phyloP scores from a whole-genome alignment of 1,284 basidiomycete species.

The Sporisorium graminicola region DNA sequence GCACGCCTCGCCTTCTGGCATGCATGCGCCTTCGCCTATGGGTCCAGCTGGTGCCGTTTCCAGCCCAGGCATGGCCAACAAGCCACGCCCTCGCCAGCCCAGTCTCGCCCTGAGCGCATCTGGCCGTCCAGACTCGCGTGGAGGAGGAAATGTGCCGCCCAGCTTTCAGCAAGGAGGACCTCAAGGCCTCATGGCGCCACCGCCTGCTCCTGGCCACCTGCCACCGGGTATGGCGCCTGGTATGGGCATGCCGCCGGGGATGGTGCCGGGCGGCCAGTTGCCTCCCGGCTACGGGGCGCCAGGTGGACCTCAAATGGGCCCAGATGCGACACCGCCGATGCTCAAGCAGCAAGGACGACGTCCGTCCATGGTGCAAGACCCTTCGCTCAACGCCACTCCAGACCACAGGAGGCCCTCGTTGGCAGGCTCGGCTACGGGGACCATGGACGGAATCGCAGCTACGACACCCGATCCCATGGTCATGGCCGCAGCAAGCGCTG shows the following conservation, averaged over 20 bases:
- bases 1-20: slow-evolving; percentile 44
- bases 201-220: slow-evolving; percentile 47
- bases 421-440: slow-evolving; percentile 15
- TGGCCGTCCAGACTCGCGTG: slow-evolving; percentile 42
- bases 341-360: slow-evolving; percentile 46
- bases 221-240: slow-evolving; percentile 35
- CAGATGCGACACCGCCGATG: slow-evolving; percentile 23
- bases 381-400: slow-evolving; percentile 18
- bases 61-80: slow-evolving; percentile 39
- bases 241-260: slow-evolving; percentile 29
- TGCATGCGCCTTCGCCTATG: slow-evolving; percentile 51
- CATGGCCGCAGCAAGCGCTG: slow-evolving; percentile 49
- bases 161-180: slow-evolving; percentile 31
- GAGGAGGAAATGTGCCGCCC: slow-evolving; percentile 35
- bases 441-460: slow-evolving; percentile 27
- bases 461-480: slow-evolving; percentile 34
- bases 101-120: slow-evolving; percentile 34
- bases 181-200: slow-evolving; percentile 49
- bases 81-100: slow-evolving; percentile 47
- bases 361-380: slow-evolving; percentile 41
- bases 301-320: slow-evolving; percentile 24
- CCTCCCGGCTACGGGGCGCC: slow-evolving; percentile 28
- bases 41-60: slow-evolving; percentile 33
- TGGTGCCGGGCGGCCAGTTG: slow-evolving; percentile 33
- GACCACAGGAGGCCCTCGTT: slow-evolving; percentile 32